Evolutionary conservation across 2,329 filamentous ascomycete genomes (phyloP), one percentile per base, ranked within the genome.

Genomic region (Colletotrichum sidae): DNA sequence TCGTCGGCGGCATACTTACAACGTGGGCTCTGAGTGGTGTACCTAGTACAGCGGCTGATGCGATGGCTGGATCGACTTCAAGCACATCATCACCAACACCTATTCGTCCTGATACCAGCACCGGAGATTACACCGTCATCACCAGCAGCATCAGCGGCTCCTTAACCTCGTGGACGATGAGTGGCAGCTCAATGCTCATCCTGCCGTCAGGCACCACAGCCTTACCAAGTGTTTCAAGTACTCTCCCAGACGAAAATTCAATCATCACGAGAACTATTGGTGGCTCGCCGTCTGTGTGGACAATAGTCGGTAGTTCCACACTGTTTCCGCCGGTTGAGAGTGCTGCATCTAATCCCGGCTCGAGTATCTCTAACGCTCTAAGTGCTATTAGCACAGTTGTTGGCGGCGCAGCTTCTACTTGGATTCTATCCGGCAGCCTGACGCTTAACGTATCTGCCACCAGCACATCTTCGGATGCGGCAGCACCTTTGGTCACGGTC

Each of bases 241-340:
- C 17, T 17, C 17, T 17, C 17, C 17, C 17, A 17, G 17, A 2
- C 17, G 17, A 35, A 4, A 13, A 42, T 6, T 9, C 34, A 2
- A 11, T 61, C 7, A 11, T 65, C 1, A 61, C 62, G 9, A 62
- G 51, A 2, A 2, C 47, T 10, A 5, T 44, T 2, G 34, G 45
- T 13, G 62, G 57, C 1, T 38, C 8, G 4, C 45, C 15, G 3
- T 55, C 50, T 6, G 61, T 58, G 3, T 39, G 42, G 51, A 65
- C 57, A 0, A 6, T 55, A 2, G 25, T 39, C 4, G 45, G 38
- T 2, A 54, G 54, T 0, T 57, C 54, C 6, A 62, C 54, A 2
- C 9, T 39, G 12, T 6, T 12, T 3, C 25, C 42, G 1, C 15
- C 59, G 11, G 4, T 2, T 39, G 25, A 1, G 11, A 34, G 8